A percentile compares a stretch with the other conserved stretches of the same genome.
phyloP scores from a whole-genome alignment of 192 early-diverging fungal genomes.

The Entrophospora sp. region DNA sequence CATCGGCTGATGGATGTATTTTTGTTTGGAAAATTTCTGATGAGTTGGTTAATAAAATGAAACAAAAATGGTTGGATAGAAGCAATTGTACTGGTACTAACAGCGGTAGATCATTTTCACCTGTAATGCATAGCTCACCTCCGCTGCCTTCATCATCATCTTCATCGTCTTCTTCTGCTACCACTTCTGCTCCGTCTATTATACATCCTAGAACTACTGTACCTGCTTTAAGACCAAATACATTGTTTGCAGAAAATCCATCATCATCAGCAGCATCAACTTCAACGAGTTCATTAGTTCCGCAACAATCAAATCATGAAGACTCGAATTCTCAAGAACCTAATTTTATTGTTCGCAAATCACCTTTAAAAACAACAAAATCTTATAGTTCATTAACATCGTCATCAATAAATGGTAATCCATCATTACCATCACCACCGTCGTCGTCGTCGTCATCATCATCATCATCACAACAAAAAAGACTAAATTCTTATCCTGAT shows the following conservation, averaged over 20 bases:
- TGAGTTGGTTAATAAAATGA: constrained; percentile 30
- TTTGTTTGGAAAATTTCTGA: constrained; percentile 63
- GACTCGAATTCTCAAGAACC: neutral
- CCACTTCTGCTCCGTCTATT: too few relatives aligned
- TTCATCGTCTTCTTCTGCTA: too few relatives aligned
- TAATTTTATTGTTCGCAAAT: neutral
- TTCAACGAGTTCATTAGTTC: too few relatives aligned
- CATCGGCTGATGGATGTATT: constrained; percentile 65
- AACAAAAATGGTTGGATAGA: constrained; percentile 16
- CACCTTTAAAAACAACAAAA: constrained; percentile 1
- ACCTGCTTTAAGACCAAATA: neutral
- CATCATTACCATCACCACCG: neutral
- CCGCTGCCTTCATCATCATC: neutral
- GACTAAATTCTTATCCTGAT: too few relatives aligned
- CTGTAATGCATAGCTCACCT: neutral
- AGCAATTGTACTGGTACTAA: neutral
- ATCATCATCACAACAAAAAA: too few relatives aligned
- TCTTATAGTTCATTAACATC: constrained; percentile 1
- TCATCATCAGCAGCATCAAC: too few relatives aligned
- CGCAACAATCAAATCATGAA: constrained; percentile 1
- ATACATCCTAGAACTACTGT: neutral
- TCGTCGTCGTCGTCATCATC: too few relatives aligned
- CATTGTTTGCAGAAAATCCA: constrained; percentile 6
- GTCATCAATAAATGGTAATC: neutral
- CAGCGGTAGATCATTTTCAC: neutral